phyloP scores from a whole-genome alignment of 805 yeast species.

The Suhomyces xylopsoci region DNA sequence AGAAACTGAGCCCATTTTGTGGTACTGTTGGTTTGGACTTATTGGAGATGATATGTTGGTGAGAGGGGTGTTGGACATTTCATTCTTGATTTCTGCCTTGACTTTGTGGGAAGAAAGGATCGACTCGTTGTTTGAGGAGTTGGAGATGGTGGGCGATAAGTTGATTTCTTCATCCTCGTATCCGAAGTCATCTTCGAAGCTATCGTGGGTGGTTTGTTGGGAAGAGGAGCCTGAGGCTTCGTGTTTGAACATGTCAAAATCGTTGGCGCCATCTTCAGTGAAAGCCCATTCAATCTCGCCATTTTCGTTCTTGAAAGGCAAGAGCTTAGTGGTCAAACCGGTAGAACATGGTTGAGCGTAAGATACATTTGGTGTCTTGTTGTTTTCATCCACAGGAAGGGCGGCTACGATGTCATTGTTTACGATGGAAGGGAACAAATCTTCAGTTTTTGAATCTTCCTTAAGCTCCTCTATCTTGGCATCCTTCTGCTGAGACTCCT shows the following conservation, averaged over 20 bases:
- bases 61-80: slow-evolving; percentile 24
- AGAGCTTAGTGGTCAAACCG: slow-evolving; percentile 43
- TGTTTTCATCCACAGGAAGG: neutral
- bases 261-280: slow-evolving; percentile 37
- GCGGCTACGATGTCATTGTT: slow-evolving; percentile 1
- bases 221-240: neutral
- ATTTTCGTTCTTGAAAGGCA: slow-evolving; percentile 49
- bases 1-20: slow-evolving; percentile 3
- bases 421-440: slow-evolving; percentile 12
- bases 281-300: slow-evolving; percentile 61
- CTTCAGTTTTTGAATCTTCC: neutral
- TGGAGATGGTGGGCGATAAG: slow-evolving; percentile 39
- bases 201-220: neutral
- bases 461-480: neutral
- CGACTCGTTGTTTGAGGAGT: slow-evolving; percentile 34
- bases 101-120: slow-evolving; percentile 16
- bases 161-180: slow-evolving; percentile 7
- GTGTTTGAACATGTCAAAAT: slow-evolving; percentile 26
- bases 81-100: slow-evolving; percentile 11
- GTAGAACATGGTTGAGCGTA: slow-evolving; percentile 45
- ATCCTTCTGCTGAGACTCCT: neutral
- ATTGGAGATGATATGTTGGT: slow-evolving; percentile 29
- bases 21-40: slow-evolving; percentile 13
- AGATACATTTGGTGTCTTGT: neutral
- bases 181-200: slow-evolving; percentile 5